These are phyloP conservation scores for Aspergillus neoniger DNA, from an alignment of 2,329 filamentous ascomycete species.

Conservation along the genomic window DNA sequence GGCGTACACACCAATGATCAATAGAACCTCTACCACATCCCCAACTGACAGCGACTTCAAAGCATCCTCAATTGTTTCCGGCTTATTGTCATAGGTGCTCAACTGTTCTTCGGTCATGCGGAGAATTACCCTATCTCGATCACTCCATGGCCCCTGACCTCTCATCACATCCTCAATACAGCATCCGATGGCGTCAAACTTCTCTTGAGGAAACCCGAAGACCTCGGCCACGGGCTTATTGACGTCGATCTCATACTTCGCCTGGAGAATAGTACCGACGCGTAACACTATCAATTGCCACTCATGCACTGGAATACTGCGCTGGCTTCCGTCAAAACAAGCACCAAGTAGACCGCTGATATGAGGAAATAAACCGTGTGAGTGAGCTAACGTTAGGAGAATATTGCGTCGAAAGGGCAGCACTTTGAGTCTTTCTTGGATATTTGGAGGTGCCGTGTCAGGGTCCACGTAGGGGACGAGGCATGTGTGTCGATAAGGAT, in stretches of 20 bases:
- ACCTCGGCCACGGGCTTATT: conserved; percentile 12
- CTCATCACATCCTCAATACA: background rate
- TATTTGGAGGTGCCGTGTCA: conserved; percentile 6
- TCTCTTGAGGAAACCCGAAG: conserved; percentile 9
- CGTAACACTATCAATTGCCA: conserved; percentile 19
- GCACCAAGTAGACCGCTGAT: conserved; percentile 10
- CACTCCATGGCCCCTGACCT: background rate
- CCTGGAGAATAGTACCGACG: conserved; percentile 3
- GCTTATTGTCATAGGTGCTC: conserved; percentile 9
- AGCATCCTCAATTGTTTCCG: conserved; percentile 7
- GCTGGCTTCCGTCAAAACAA: conserved; percentile 14
- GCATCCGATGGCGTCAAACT: conserved; percentile 11
- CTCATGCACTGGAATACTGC: conserved; percentile 10
- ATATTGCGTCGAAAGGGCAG: conserved; percentile 16
- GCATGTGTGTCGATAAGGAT: conserved; percentile 3
- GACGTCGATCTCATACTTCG: conserved; percentile 14
- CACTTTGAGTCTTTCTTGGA: background rate
- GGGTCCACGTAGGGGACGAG: conserved; percentile 11
- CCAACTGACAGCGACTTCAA: conserved; percentile 3
- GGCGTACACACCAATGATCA: conserved; percentile 16
- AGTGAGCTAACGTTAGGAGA: conserved; percentile 6
- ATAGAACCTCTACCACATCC: conserved; percentile 14
- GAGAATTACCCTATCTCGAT: conserved; percentile 9
- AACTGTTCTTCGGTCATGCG: conserved; percentile 15
- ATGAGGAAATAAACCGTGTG: conserved; percentile 11